Base-by-base conservation (phyloP, 2,329 filamentous ascomycete species). In the Ascochyta clinopodiicola region DNA sequence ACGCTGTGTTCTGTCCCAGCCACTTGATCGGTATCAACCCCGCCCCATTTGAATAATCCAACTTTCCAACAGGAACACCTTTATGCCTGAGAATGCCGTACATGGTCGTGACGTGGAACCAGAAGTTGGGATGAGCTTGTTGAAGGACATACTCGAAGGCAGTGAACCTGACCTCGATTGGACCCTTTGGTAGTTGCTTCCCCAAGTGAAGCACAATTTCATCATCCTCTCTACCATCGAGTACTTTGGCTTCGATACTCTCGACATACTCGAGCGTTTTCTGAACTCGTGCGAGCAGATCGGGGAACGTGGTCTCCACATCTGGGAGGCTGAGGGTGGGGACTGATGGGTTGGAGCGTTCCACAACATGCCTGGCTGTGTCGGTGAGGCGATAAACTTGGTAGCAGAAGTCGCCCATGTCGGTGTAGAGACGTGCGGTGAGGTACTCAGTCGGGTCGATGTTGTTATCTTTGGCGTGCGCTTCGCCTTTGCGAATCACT, bases 11-110 rank as follows among this genome's bases (percentile, higher is more conserved):
- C 15, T 32, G 27, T 13, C 49, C 55, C 13, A 57, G 39, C 34
- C 42, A 49, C 37, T 46, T 49, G 19, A 44, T n/a, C 12, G 51
- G 46, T 17, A 47, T 43, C 34, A 55, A 12, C 6, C 56, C 48
- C 22, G 62, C 61, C 4, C 71, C 75, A 34, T 69, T 71, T 36
- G 86, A 61, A 68, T 77, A 89, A 65, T 88, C 83, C 47, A 58
- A 36, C 79, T 89, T 89, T 31, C 85, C 86, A 17, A 90, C n/a
- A 0, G 78, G 75, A 24, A 88, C 83, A 1, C 87, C 87, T 73
- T 85, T 80, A 66, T 79, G 81, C 56, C 87, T 78, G 68, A 89
- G 66, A 51, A 90, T 84, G 21, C 73, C 78, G 75, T 90, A 90
- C 9, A 84, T 79, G 12, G 80, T 86, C 3, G 73, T 79, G 13